Evolutionary conservation across 2,329 filamentous ascomycete species (phyloP), one percentile per base, ranked within the genome.

Genomic region (Sporothrix euskadiensis): DNA sequence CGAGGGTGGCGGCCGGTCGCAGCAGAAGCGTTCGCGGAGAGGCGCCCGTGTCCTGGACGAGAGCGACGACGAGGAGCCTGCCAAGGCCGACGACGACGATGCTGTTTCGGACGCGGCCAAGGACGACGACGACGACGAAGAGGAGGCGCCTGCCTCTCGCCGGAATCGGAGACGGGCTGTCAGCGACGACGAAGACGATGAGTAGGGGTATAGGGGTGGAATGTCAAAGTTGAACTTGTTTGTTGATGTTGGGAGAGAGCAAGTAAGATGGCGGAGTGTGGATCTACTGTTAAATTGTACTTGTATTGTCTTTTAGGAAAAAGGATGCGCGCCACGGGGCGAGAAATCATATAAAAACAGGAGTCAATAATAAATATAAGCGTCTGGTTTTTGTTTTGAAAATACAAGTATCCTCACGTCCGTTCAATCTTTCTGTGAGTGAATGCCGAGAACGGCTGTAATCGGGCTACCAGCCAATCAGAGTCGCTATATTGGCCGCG

Each of bases 11-110:
- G 77, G 78, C 26, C 65, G 49, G 78, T n/a, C 66, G 66, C 79
- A 30, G 57, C 57, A 61, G 71, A 72, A 74, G 41, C 74, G 72
- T 3, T 68, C 66, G 22, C 75, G 75, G 10, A 69, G 75, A 4
- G 69, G 72, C 16, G 75, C 59, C 3, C 74, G 76, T 8, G 78
- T 79, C 19, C 56, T 74, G 44, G 76, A 75, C 41, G 79, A 81
- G 71, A 79, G 81, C 41, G 81, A 75, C 41, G 75, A 69, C 30
- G 79, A 80, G n/a, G 69, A 35, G 26, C 14, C 12, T n/a, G 57
- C 47, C 22, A 32, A 61, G 39, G 65, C 19, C 6, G 71, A 19
- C 16, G 61, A 44, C 16, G 71, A 39, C 41, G 63, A 39, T 22
- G 70, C 47, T 49, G 39, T 41, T 9, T 47, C 54, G 8, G 56